Base-by-base conservation (phyloP, 257 asterid species). In the Misopates orontium region DNA sequence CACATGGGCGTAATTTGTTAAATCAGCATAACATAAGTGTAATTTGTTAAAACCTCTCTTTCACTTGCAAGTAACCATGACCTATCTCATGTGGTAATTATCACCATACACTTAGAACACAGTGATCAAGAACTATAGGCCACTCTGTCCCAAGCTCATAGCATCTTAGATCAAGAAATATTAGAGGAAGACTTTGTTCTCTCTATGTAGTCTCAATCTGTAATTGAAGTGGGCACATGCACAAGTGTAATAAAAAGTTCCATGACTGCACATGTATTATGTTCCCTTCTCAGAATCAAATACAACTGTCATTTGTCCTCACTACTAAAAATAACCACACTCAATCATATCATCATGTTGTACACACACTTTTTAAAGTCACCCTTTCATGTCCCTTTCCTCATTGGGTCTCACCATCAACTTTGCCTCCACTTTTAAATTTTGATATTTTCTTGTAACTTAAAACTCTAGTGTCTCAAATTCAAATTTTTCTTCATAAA, bases 251-350 rank as follows among this genome's bases (percentile, higher is more conserved):
- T 61, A 32, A 1, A 47, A 74, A 64, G 62, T 73, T 47, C 54
- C 72, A 85, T 79, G 80, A 85, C 79, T 75, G 92, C 95, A 90
- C 95, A 87, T 85, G 96, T 78, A 67, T 50, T 41, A 36, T 85
- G 94, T 83, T 85, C 93, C 95, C 78, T 74, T 57, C 72, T 79
- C 77, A 79, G 67, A 69, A 78, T 75, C 85, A 84, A 60, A 56
- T 73, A 83, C 88, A 82, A 75, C 87, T 84, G 88, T 82, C 91
- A 77, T 68, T 60, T 78, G 87, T 81, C 86, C 68, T 79, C 72
- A 60, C 65, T 73, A 48, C 82, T 69, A 69, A 67, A 79, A 79
- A 70, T 79, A 75, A 66, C 72, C 75, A 64, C 70, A 64, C 62
- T 44, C 69, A 62, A 16, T 49, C 16, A 36, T 76, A 67, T 62